These are phyloP conservation scores for Hebeloma cylindrosporum DNA, from an alignment of 768 basidiomycete species.

Conservation along the genomic window DNA sequence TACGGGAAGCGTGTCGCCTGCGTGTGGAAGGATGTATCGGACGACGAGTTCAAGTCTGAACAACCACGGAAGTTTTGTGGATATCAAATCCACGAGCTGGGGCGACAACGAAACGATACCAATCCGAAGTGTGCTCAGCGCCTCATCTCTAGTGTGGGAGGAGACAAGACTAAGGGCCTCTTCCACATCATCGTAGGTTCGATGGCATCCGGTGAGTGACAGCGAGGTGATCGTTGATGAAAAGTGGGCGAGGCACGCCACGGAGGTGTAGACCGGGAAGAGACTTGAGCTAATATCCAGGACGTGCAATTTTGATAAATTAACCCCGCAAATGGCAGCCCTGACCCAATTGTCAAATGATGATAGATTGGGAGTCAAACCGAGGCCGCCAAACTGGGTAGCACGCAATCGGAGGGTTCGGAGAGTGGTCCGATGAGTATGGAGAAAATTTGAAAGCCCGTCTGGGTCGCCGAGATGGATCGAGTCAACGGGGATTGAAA, in stretches of 20 bases:
- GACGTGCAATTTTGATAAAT: constrained; percentile 26
- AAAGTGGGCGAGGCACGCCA: constrained; percentile 35
- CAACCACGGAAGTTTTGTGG: constrained; percentile 35
- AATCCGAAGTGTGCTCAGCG: constrained; percentile 35
- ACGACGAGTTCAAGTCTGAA: constrained; percentile 39
- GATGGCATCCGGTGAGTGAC: constrained; percentile 40
- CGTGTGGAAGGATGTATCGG: constrained; percentile 35
- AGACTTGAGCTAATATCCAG: constrained; percentile 38
- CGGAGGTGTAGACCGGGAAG: constrained; percentile 37
- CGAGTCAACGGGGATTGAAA: constrained; percentile 41
- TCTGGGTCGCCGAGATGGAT: constrained; percentile 43
- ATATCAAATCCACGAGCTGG: constrained; percentile 41
- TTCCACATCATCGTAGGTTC: constrained; percentile 36
- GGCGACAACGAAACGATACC: constrained; percentile 43
- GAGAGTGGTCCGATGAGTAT: constrained; percentile 35
- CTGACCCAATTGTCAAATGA: constrained; percentile 41
- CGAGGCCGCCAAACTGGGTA: constrained; percentile 39
- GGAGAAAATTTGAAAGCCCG: constrained; percentile 37
- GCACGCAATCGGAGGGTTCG: constrained; percentile 40
- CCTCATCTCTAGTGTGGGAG: constrained; percentile 15
- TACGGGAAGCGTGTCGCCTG: constrained; percentile 14
- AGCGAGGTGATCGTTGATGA: constrained; percentile 33
- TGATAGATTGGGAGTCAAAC: constrained; percentile 27
- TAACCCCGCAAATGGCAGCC: constrained; percentile 27
- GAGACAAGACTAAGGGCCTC: constrained; percentile 27